Conservation (phyloP, 108 stramenopile species). For the Nitzschia inconspicua region DNA sequence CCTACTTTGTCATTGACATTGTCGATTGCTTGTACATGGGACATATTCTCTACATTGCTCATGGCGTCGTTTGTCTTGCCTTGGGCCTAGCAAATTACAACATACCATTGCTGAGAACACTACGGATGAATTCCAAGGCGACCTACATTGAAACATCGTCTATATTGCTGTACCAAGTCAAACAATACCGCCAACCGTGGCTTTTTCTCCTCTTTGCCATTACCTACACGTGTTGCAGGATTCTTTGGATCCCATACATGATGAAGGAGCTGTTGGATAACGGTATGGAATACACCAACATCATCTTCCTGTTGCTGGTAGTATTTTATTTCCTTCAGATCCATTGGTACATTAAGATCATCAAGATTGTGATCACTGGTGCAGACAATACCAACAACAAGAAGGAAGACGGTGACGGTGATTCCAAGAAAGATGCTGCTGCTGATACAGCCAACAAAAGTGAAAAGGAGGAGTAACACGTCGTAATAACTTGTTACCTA, state of each 20-base stretch:
- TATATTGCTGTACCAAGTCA: conserved; percentile 21
- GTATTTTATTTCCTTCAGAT: conserved; percentile 22
- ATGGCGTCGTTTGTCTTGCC: conserved; percentile 23
- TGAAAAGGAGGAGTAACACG: neutral
- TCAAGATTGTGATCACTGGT: conserved; percentile 19
- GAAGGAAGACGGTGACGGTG: neutral
- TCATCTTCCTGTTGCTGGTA: conserved; percentile 1
- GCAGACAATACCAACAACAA: neutral
- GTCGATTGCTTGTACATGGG: conserved; percentile 17
- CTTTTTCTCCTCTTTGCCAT: conserved; percentile 36
- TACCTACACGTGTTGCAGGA: conserved; percentile 34
- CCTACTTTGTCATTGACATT: conserved; percentile 38
- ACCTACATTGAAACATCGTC: conserved; percentile 20
- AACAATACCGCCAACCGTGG: conserved; percentile 26
- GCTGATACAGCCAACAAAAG: too few species aligned
- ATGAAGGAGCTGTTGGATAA: conserved; percentile 3
- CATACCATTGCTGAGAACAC: conserved; percentile 13
- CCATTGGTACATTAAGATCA: conserved; percentile 27
- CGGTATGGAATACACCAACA: conserved; percentile 13
- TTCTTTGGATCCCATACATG: conserved; percentile 46
- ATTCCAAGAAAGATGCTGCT: neutral
- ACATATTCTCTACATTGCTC: conserved; percentile 16
- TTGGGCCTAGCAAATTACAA: conserved; percentile 23
- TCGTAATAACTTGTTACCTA: neutral
- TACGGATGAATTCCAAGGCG: conserved; percentile 43